Evolutionary conservation across 768 basidiomycete genomes (phyloP).

Genomic region (Amylocystis lapponica): DNA sequence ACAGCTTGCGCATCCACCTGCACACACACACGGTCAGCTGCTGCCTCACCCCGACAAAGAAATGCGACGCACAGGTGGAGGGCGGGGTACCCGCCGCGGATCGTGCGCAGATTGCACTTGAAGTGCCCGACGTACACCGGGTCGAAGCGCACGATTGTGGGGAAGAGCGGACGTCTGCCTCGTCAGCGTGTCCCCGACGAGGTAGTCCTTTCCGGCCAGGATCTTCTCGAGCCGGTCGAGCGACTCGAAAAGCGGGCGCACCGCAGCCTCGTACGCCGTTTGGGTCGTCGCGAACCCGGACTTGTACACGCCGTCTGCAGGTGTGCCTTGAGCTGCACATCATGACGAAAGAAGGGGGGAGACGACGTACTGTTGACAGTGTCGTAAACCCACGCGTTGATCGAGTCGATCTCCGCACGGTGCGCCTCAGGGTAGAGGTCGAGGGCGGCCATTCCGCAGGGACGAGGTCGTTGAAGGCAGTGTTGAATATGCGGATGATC

Average conservation of each 20-base stretch:
- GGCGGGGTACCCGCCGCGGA: conserved; percentile 83
- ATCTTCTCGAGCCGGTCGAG: conserved; percentile 80
- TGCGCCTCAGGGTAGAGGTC: conserved; percentile 77
- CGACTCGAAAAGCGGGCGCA: conserved; percentile 66
- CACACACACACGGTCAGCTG: conserved; percentile 16
- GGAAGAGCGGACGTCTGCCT: conserved; percentile 86
- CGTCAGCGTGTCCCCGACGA: conserved; percentile 83
- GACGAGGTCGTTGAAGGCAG: conserved; percentile 70
- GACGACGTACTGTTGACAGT: conserved; percentile 70
- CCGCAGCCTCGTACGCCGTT: conserved; percentile 73
- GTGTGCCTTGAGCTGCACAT: background rate
- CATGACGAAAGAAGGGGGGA: background rate
- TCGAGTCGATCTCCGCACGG: conserved; percentile 68
- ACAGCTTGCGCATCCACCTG: conserved; percentile 83
- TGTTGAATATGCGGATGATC: conserved; percentile 92
- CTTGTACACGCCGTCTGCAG: conserved; percentile 79
- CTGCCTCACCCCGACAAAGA: background rate
- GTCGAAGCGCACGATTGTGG: conserved; percentile 93
- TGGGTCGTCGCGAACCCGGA: conserved; percentile 82
- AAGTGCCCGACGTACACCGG: conserved; percentile 89
- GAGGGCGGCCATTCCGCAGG: conserved; percentile 57
- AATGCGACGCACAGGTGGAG: conserved; percentile 63
- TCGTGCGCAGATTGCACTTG: conserved; percentile 86
- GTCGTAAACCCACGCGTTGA: conserved; percentile 86
- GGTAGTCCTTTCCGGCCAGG: conserved; percentile 72